Base-by-base conservation (phyloP, 306 rosid genomes). In the Prunus davidiana region DNA sequence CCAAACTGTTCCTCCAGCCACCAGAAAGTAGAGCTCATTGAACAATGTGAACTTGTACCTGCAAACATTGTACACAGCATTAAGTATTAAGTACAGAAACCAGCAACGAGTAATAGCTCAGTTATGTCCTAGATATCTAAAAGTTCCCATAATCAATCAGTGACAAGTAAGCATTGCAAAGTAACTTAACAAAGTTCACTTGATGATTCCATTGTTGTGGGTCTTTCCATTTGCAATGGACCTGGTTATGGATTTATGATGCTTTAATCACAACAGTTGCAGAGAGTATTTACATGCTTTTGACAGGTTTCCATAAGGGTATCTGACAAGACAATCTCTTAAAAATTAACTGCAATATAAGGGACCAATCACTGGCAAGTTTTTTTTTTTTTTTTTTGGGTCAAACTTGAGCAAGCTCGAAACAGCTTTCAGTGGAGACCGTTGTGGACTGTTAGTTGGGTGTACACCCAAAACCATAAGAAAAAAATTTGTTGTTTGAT, bases 1-100 rank as follows among this genome's bases (percentile, higher is more conserved):
- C 99, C 99, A 95, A 80, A 95, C 85, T 81, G 99, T 95, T 72
- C 99, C 99, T 69, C 99, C 99, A 68, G 97, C 99, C 69, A 92
- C 97, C 80, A 95, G 86, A 80, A 95, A 95, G 93, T 92, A 95
- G 73, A 95, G 99, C 84, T 95, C 99, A 64, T 95, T 95, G 80
- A 95, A 92, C 83, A 92, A 86, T 30, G 99, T 90, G 82, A 95
- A 92, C 83, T 89, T 95, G 85, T 95, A 95, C 99, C 99, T 92
- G 90, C 83, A 82, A 85, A 77, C 77, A 77, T 74, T 45, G 69
- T 68, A 67, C 52, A 51, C 54, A 19, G 49, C 52, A 70, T 63
- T 15, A 69, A 4, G 22, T 4, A 61, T n/a, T 14, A 14, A 62
- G 38, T 5, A 18, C 49, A 30, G 5, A 49, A 54, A 56, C 4